These are phyloP conservation scores for Teunomyces stri DNA, from an alignment of 805 yeast genomes.

Conservation along the genomic window DNA sequence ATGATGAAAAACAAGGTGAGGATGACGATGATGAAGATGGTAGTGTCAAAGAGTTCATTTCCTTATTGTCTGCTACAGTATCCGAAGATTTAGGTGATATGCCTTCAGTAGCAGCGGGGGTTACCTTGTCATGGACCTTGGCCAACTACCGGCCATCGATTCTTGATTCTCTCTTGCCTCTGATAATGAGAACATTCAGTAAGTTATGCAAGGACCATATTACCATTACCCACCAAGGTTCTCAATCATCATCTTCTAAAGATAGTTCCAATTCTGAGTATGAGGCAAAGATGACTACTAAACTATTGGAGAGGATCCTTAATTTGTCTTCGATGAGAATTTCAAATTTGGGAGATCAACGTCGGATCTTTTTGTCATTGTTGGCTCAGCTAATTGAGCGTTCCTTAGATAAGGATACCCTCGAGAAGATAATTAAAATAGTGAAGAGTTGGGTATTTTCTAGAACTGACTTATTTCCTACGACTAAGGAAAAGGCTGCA, in stretches of 20 bases:
- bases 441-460: constrained; percentile 90
- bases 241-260: constrained; percentile 27
- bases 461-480: constrained; percentile 81
- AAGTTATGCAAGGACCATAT: constrained; percentile 87
- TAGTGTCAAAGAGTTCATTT: constrained; percentile 60
- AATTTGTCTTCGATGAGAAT: constrained; percentile 79
- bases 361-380: constrained; percentile 81
- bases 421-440: constrained; percentile 70
- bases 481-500: constrained; percentile 94
- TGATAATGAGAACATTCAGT: constrained; percentile 82
- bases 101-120: constrained; percentile 83
- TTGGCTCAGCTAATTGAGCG: constrained; percentile 89
- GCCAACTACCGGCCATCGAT: constrained; percentile 70
- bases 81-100: constrained; percentile 75
- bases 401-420: constrained; percentile 71
- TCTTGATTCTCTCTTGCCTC: constrained; percentile 71
- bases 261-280: constrained; percentile 47
- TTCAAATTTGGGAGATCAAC: constrained; percentile 85
- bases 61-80: constrained; percentile 61
- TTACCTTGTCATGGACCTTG: constrained; percentile 77
- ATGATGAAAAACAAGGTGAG: constrained; percentile 36
- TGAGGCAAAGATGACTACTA: constrained; percentile 79
- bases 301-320: constrained; percentile 69
- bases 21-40: constrained; percentile 52
- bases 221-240: constrained; percentile 54